Percentiles rank a stretch among this genome's conserved stretches.
Conservation (phyloP, 2,329 filamentous ascomycete genomes). For the Scedosporium boydii region DNA sequence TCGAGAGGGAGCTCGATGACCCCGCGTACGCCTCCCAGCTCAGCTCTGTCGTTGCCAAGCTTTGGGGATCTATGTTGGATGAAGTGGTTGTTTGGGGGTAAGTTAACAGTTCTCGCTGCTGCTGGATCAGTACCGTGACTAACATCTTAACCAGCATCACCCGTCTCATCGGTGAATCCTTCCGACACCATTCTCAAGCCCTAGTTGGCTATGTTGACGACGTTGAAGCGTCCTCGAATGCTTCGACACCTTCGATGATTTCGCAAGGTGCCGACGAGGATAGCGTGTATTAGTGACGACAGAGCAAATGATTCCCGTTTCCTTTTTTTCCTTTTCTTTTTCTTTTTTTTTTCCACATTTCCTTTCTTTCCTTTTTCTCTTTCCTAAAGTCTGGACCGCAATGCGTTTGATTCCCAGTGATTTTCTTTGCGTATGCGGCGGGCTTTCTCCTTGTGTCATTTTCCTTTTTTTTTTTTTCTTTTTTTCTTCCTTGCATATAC, state of each 20-base stretch:
- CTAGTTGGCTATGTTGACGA: conserved; percentile 92
- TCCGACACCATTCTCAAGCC: conserved; percentile 92
- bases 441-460: background rate
- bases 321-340: conserved; percentile 9
- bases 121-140: conserved; percentile 6
- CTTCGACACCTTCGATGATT: conserved; percentile 62
- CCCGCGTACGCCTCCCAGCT: conserved; percentile 74
- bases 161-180: conserved; percentile 94
- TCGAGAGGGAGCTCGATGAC: conserved; percentile 74
- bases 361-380: conserved; percentile 22
- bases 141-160: conserved; percentile 53
- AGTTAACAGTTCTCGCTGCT: conserved; percentile 31
- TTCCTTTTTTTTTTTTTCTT: conserved; percentile 4
- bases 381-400: background rate
- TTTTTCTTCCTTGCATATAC: conserved; percentile 8
- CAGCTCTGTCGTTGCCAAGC: conserved; percentile 86
- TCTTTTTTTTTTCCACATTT: conserved; percentile 19
- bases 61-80: conserved; percentile 97
- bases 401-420: background rate
- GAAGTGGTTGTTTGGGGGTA: conserved; percentile 99
- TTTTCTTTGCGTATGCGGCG: background rate
- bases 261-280: conserved; percentile 63
- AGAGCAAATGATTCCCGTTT: conserved; percentile 21
- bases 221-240: conserved; percentile 57
- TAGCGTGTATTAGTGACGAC: conserved; percentile 55